Percentiles rank a stretch among this genome's conserved stretches.
Conservation (phyloP, 257 asterid genomes). For the Nicotiana paniculata region DNA sequence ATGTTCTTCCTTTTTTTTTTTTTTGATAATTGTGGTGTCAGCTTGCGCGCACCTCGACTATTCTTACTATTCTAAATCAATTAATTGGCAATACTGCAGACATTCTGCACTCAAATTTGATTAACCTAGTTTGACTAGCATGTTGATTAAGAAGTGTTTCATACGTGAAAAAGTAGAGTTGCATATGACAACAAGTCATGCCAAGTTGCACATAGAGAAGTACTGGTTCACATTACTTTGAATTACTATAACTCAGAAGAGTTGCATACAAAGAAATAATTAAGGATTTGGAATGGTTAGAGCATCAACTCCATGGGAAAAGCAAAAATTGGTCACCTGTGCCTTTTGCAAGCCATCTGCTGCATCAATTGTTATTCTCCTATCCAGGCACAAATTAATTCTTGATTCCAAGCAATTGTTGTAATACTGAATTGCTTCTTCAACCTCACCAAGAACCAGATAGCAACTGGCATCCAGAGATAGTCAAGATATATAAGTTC, state of each 20-base stretch:
- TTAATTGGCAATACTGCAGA: background rate
- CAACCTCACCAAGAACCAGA: conserved; percentile 76
- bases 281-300: background rate
- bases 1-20: too few relatives aligned
- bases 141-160: background rate
- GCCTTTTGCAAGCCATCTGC: conserved; percentile 78
- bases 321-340: conserved; percentile 42
- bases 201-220: background rate
- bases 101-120: background rate
- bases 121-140: background rate
- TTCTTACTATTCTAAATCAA: background rate
- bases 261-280: background rate
- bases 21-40: too few relatives aligned
- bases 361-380: conserved; percentile 82
- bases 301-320: background rate
- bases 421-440: conserved; percentile 57
- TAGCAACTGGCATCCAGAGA: conserved; percentile 47
- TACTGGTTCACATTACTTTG: background rate
- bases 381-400: conserved; percentile 60
- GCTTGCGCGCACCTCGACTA: too few relatives aligned
- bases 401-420: conserved; percentile 51
- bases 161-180: background rate
- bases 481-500: background rate
- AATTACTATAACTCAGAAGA: background rate
- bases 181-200: background rate